Evolutionary conservation across 257 asterid genomes (phyloP).

Genomic region (Orobanche coerulescens): DNA sequence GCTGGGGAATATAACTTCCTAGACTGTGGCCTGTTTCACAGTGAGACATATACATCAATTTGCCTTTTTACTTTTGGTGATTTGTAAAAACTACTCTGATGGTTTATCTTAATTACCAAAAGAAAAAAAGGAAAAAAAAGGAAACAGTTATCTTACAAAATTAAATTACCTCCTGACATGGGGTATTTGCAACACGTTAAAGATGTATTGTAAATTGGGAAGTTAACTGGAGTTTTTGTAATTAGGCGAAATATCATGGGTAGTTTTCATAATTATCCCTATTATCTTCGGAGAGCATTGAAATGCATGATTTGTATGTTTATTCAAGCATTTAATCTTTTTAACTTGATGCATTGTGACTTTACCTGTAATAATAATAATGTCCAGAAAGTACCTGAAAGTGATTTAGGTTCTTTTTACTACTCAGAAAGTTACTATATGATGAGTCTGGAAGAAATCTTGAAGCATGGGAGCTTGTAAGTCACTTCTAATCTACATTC

Average conservation of each 20-base stretch:
- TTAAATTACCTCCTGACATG: no score
- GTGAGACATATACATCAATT: background rate
- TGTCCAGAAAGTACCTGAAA: background rate
- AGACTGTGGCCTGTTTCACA: background rate
- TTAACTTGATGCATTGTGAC: background rate
- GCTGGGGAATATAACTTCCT: background rate
- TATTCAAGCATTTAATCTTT: background rate
- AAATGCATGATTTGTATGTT: background rate
- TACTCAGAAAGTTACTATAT: slow-evolving; percentile 44
- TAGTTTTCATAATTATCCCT: no score
- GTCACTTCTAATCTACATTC: slow-evolving; percentile 16
- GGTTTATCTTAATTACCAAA: no score
- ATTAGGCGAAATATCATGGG: no score
- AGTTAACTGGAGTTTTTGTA: background rate
- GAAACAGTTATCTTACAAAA: no score
- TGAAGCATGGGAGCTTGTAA: slow-evolving; percentile 88
- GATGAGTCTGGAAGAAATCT: slow-evolving; percentile 32
- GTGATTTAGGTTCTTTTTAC: slow-evolving; percentile 20
- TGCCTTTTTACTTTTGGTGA: no score
- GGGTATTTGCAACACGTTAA: no score
- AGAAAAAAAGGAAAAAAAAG: no score
- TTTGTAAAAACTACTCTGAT: no score
- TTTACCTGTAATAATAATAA: slow-evolving; percentile 3
- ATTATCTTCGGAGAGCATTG: background rate
- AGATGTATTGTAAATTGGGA: background rate